Percentiles rank a stretch among this genome's conserved stretches.
Conservation (phyloP, 2,329 filamentous ascomycete species). For the Aspergillus sp. region DNA sequence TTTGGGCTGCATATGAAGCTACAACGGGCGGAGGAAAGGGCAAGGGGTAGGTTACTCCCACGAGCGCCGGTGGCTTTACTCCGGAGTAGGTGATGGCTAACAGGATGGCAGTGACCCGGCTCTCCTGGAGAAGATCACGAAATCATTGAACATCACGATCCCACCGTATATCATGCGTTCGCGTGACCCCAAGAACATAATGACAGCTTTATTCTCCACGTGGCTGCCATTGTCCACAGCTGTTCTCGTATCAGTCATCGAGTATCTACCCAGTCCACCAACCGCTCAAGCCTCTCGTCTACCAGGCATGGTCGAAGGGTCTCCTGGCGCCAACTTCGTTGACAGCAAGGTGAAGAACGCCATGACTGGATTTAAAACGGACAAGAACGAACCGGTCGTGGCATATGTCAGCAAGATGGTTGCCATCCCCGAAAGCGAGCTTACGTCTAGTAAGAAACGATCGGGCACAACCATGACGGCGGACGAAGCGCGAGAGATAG, state of each 20-base stretch:
- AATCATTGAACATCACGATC: conserved; percentile 75
- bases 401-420: conserved; percentile 99
- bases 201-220: conserved; percentile 76
- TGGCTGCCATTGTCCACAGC: conserved; percentile 94
- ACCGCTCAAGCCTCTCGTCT: conserved; percentile 71
- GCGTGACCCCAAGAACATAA: conserved; percentile 70
- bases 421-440: conserved; percentile 82
- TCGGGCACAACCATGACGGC: conserved; percentile 64
- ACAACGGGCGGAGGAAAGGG: conserved; percentile 74
- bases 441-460: conserved; percentile 72
- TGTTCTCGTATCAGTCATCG: conserved; percentile 84
- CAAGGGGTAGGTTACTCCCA: conserved; percentile 56
- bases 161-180: conserved; percentile 77
- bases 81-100: conserved; percentile 22
- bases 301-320: conserved; percentile 67
- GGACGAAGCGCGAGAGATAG: conserved; percentile 83
- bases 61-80: not conserved
- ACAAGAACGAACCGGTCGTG: conserved; percentile 66
- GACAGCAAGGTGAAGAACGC: conserved; percentile 64
- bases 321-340: conserved; percentile 67
- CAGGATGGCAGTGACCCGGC: conserved; percentile 54
- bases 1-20: conserved; percentile 93
- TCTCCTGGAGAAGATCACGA: conserved; percentile 88
- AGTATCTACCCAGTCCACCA: conserved; percentile 79
- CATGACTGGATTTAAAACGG: conserved; percentile 70